These are phyloP conservation scores for Cryptosporidium xiaoi DNA, from an alignment of 169 alveolate species.

Conservation along the genomic window DNA sequence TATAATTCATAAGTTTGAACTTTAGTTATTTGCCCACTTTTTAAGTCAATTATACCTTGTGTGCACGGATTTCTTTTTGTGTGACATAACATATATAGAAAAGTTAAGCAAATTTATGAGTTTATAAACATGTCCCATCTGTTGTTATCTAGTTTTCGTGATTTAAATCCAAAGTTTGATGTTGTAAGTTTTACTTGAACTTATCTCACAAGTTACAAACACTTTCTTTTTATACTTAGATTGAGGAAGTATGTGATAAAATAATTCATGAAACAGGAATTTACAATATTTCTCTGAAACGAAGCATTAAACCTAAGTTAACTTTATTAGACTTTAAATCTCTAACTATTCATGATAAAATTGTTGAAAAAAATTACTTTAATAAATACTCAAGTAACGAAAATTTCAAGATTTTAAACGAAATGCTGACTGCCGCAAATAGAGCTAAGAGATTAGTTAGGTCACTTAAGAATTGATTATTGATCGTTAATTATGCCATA, in stretches of 20 bases:
- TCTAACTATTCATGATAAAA: no score
- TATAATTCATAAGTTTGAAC: no score
- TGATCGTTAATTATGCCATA: neutral
- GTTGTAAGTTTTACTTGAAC: conserved; percentile 15
- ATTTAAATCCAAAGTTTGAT: conserved; percentile 24
- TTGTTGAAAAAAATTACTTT: no score
- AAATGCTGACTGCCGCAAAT: conserved; percentile 59
- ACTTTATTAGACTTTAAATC: no score
- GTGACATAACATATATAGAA: neutral
- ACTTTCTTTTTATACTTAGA: neutral
- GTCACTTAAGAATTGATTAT: neutral
- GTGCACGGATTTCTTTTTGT: neutral
- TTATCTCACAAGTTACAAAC: neutral
- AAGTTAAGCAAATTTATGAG: neutral
- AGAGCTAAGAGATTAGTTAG: conserved; percentile 36
- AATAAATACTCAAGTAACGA: neutral
- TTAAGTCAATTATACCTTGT: neutral
- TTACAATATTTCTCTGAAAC: no score
- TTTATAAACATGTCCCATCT: conserved; percentile 36
- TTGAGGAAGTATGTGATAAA: conserved; percentile 21
- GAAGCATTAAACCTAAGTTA: no score
- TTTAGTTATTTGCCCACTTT: neutral
- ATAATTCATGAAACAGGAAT: neutral
- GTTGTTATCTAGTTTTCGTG: conserved; percentile 3
- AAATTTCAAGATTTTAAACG: conserved; percentile 14